A percentile compares a stretch with the other conserved stretches of the same genome.
Evolutionary conservation across 2,329 filamentous ascomycete genomes (phyloP).

Genomic region (Pestalotiopsis sp.): DNA sequence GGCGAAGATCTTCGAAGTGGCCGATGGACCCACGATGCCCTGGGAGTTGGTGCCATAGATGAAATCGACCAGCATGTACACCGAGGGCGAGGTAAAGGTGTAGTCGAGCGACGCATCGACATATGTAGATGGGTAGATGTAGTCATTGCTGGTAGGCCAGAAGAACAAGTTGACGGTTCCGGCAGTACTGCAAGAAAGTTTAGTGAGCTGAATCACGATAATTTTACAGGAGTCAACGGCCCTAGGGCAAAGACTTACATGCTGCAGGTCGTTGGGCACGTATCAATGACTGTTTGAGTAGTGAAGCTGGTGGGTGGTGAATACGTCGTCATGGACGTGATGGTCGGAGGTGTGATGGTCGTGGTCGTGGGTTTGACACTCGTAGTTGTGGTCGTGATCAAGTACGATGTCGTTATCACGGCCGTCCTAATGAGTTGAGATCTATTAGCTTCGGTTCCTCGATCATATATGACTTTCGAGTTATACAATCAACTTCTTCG

Average conservation of each 20-base stretch:
- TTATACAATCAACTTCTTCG: no score
- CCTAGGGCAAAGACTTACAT: slow-evolving; percentile 24
- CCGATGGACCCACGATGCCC: slow-evolving; percentile 32
- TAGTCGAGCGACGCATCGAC: slow-evolving; percentile 31
- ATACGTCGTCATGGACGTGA: slow-evolving; percentile 16
- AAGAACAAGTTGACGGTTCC: slow-evolving; percentile 36
- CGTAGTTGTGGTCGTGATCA: slow-evolving; percentile 16
- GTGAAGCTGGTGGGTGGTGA: slow-evolving; percentile 12
- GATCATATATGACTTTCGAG: no score
- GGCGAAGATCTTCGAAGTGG: slow-evolving; percentile 31
- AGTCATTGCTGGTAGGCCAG: slow-evolving; percentile 35
- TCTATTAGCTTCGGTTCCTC: no score
- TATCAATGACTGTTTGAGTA: slow-evolving; percentile 18
- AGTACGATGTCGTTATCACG: not conserved
- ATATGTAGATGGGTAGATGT: slow-evolving; percentile 35
- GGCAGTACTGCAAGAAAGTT: slow-evolving; percentile 23
- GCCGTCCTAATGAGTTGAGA: slow-evolving; percentile 5
- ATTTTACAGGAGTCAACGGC: no score
- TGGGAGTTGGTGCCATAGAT: slow-evolving; percentile 34
- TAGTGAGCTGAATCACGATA: slow-evolving; percentile 9
- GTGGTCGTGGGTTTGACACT: slow-evolving; percentile 18
- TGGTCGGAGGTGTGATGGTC: slow-evolving; percentile 14
- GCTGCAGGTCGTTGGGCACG: slow-evolving; percentile 35
- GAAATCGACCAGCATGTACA: slow-evolving; percentile 40
- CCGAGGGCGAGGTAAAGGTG: slow-evolving; percentile 41